phyloP scores from a whole-genome alignment of 495 filamentous ascomycete species.

The Neurospora sp. region DNA sequence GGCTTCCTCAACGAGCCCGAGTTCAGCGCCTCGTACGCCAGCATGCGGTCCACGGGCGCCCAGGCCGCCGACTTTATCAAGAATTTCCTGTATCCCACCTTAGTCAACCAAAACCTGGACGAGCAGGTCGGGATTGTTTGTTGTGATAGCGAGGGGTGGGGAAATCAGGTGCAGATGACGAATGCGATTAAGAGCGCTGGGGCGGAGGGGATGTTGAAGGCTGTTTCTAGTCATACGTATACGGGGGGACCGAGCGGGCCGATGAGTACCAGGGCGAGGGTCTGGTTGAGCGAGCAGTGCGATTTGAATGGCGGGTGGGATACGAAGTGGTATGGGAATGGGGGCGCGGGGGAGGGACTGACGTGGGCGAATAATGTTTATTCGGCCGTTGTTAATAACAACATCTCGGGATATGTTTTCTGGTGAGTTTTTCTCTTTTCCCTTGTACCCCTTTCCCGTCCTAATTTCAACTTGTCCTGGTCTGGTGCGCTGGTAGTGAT shows the following conservation, averaged over 20 bases:
- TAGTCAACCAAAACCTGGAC: conserved; percentile 19
- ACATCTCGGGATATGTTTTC: conserved; percentile 41
- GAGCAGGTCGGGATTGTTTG: conserved; percentile 27
- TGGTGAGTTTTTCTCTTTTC: conserved; percentile 16
- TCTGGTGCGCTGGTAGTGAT: no score
- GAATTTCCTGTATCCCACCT: conserved; percentile 20
- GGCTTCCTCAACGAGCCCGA: conserved; percentile 39
- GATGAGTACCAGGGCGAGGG: conserved; percentile 24
- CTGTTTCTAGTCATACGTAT: conserved; percentile 30
- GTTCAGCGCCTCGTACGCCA: conserved; percentile 28
- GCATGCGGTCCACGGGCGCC: conserved; percentile 25
- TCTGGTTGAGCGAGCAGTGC: conserved; percentile 34
- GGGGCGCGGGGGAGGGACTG: conserved; percentile 42
- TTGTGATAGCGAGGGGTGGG: conserved; percentile 33
- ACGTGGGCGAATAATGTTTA: conserved; percentile 49
- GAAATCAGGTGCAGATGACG: conserved; percentile 30
- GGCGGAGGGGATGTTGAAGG: conserved; percentile 21
- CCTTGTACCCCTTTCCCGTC: not conserved
- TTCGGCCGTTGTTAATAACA: conserved; percentile 30
- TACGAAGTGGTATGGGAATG: conserved; percentile 36
- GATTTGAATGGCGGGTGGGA: conserved; percentile 38
- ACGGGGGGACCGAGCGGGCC: conserved; percentile 22
- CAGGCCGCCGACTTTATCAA: conserved; percentile 36
- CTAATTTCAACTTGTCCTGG: no score
- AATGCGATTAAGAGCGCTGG: conserved; percentile 23